Evolutionary conservation across 139 green algal species (phyloP).

Genomic region (Pleodorina starrii): DNA sequence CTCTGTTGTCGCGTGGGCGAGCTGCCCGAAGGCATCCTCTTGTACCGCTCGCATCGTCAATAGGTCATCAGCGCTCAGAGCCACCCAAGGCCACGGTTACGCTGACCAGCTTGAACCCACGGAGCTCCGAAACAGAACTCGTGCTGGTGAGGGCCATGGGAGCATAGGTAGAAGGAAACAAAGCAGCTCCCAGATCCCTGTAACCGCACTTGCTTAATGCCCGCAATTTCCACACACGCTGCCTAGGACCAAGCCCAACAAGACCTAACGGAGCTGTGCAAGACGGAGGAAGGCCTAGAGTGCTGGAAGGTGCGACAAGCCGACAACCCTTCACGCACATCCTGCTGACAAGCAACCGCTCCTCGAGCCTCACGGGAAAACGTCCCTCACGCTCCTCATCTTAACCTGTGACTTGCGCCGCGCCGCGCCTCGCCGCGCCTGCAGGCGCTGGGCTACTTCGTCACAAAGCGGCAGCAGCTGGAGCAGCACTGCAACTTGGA

Average conservation of each 20-base stretch:
- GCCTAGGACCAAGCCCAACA: neutral
- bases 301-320: constrained; percentile 3
- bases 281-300: neutral
- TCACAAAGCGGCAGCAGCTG: neutral
- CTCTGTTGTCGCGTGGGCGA: neutral
- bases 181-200: too few species aligned
- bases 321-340: neutral
- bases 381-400: too few species aligned
- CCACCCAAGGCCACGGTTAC: neutral
- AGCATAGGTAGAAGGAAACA: too few species aligned
- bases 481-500: constrained; percentile 33
- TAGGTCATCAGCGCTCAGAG: neutral
- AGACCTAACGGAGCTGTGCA: constrained; percentile 8
- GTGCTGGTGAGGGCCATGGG: constrained; percentile 11
- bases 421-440: too few species aligned
- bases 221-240: too few species aligned
- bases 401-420: too few species aligned
- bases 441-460: neutral
- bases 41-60: neutral
- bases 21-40: neutral
- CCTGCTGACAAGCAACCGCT: too few species aligned
- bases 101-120: neutral
- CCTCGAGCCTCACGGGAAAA: too few species aligned
- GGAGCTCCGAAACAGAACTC: neutral
- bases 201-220: too few species aligned